These are phyloP conservation scores for Lepraria neglecta DNA, from an alignment of 495 filamentous ascomycete genomes.

Conservation along the genomic window DNA sequence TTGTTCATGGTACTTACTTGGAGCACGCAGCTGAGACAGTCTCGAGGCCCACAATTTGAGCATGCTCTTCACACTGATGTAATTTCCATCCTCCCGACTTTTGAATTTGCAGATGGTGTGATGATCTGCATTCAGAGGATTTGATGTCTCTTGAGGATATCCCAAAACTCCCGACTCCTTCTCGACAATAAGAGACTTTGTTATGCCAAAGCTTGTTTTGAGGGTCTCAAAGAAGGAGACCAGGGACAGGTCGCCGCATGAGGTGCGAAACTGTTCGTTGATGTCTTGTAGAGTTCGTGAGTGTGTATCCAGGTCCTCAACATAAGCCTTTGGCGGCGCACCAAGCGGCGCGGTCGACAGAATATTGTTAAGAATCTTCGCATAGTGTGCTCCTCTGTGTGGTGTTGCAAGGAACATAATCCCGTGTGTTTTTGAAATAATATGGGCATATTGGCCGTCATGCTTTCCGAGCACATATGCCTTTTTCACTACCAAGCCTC, in stretches of 20 bases:
- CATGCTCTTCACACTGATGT: constrained; percentile 34
- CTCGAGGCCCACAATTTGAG: constrained; percentile 15
- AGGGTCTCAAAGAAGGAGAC: constrained; percentile 45
- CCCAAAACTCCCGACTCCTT: constrained; percentile 41
- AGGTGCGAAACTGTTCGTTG: constrained; percentile 43
- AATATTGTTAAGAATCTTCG: constrained; percentile 34
- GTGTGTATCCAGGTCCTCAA: constrained; percentile 37
- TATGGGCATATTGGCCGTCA: constrained; percentile 32
- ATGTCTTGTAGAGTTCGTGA: constrained; percentile 35
- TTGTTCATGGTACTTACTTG: background rate
- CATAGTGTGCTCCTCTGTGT: constrained; percentile 41
- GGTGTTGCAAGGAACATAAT: constrained; percentile 45
- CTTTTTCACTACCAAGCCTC: constrained; percentile 39
- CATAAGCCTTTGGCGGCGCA: constrained; percentile 32
- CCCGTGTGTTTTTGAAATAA: constrained; percentile 32
- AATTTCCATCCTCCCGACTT: constrained; percentile 37
- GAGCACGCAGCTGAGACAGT: constrained; percentile 18
- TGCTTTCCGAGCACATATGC: constrained; percentile 31
- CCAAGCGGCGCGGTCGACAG: constrained; percentile 26
- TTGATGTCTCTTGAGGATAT: constrained; percentile 37
- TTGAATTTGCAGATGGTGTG: constrained; percentile 43
- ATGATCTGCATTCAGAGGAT: constrained; percentile 41
- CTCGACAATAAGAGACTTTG: constrained; percentile 35
- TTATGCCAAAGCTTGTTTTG: constrained; percentile 31
- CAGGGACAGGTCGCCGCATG: constrained; percentile 31